Conservation (phyloP, 805 yeast genomes). For the Lipomyces starkeyi region DNA sequence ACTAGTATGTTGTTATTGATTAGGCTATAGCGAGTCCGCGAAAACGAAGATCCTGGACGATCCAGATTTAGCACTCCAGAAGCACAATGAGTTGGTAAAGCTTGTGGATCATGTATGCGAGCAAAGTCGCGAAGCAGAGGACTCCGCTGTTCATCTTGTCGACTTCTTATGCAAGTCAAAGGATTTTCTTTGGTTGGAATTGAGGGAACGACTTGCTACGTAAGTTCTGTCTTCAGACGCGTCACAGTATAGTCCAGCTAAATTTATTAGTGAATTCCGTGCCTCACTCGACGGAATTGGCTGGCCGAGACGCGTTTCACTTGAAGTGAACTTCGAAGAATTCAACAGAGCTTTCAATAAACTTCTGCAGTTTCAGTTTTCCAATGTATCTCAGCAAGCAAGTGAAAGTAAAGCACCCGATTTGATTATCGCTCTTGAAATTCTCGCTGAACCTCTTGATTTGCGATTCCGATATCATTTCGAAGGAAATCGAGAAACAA, state of each 20-base stretch:
- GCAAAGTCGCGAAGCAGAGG: conserved; percentile 24
- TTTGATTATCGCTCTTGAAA: conserved; percentile 48
- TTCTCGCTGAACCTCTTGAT: conserved; percentile 54
- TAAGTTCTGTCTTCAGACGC: background rate
- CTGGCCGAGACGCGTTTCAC: conserved; percentile 28
- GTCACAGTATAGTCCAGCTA: background rate
- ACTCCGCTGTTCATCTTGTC: conserved; percentile 26
- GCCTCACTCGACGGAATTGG: conserved; percentile 24
- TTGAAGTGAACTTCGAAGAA: conserved; percentile 5
- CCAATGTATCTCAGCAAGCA: conserved; percentile 17
- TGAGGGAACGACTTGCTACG: conserved; percentile 20
- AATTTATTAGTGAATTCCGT: conserved; percentile 26
- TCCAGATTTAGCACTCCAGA: conserved; percentile 13
- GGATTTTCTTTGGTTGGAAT: conserved; percentile 18
- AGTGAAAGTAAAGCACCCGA: conserved; percentile 3
- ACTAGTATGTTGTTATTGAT: background rate
- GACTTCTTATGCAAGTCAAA: conserved; percentile 12
- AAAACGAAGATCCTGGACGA: conserved; percentile 10
- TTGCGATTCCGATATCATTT: conserved; percentile 67
- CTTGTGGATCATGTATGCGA: conserved; percentile 10
- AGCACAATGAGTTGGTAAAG: conserved; percentile 7
- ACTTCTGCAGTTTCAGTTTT: conserved; percentile 27
- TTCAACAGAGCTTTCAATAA: conserved; percentile 16
- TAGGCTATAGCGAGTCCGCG: conserved; percentile 16
- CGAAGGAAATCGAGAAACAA: conserved; percentile 61